Percentiles rank a stretch among this genome's conserved stretches.
Evolutionary conservation across 2,329 filamentous ascomycete genomes (phyloP).

Genomic region (Aspergillus phoenicis): DNA sequence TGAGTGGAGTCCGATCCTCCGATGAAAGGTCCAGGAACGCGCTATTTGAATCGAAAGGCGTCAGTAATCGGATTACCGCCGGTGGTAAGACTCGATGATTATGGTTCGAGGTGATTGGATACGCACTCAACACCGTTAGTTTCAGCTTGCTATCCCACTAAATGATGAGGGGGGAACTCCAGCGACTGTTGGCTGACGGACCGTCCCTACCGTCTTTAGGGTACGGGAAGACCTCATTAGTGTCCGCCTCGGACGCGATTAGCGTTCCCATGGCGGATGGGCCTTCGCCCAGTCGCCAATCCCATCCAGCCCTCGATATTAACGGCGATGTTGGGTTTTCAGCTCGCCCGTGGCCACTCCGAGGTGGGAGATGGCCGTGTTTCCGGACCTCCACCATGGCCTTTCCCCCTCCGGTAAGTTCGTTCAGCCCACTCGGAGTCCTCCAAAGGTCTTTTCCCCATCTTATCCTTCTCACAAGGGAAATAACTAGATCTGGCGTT

Average conservation of each 20-base stretch:
- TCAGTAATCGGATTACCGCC: not conserved
- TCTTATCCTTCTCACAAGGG: not conserved
- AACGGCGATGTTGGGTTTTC: not conserved
- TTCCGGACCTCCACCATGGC: not conserved
- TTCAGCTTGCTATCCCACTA: not conserved
- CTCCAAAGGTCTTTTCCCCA: not conserved
- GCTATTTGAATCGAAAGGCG: not conserved
- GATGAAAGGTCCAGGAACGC: not conserved
- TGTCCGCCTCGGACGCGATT: not conserved
- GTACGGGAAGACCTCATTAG: not conserved
- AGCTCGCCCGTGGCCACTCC: not conserved
- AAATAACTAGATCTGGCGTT: not conserved
- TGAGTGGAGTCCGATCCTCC: not conserved
- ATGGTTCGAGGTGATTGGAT: not conserved
- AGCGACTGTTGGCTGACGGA: not conserved
- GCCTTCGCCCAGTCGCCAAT: not conserved
- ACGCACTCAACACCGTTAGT: not conserved
- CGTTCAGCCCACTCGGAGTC: not conserved
- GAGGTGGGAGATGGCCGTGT: not conserved
- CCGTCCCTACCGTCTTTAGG: not conserved
- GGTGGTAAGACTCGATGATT: not conserved
- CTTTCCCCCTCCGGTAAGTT: not conserved
- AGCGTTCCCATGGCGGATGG: not conserved
- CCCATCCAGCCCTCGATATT: not conserved
- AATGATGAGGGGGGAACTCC: not conserved